Conservation (phyloP, 306 rosid genomes). For the Corylus heterophylla region DNA sequence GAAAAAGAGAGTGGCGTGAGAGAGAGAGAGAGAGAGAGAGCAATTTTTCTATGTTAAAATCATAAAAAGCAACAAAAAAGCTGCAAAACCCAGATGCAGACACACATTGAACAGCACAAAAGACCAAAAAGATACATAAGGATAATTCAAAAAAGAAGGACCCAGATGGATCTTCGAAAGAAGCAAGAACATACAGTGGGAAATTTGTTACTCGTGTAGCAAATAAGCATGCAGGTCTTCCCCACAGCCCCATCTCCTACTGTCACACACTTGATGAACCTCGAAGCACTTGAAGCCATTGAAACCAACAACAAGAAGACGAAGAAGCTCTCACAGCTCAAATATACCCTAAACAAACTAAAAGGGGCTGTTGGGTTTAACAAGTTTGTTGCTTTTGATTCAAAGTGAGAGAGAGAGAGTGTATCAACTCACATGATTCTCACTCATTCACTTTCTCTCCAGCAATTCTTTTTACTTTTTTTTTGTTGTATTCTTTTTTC, state of each 20-base stretch:
- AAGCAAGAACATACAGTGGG: constrained; percentile 64
- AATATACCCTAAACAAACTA: constrained; percentile 1
- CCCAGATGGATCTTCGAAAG: constrained; percentile 34
- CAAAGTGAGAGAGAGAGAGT: constrained; percentile 36
- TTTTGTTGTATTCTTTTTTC: constrained; percentile 11
- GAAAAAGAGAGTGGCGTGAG: not conserved
- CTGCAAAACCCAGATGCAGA: constrained; percentile 40
- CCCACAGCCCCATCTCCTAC: constrained; percentile 97
- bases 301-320: constrained; percentile 22
- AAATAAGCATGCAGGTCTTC: constrained; percentile 91
- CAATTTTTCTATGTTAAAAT: constrained; percentile 7
- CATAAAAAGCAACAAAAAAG: constrained; percentile 26
- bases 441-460: constrained; percentile 32
- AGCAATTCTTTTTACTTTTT: not conserved
- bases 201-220: constrained; percentile 89
- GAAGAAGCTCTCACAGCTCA: constrained; percentile 24
- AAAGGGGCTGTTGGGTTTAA: constrained; percentile 33
- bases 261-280: constrained; percentile 89
- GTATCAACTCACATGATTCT: constrained; percentile 43
- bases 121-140: constrained; percentile 10
- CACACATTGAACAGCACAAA: not conserved
- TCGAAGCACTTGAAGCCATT: constrained; percentile 83
- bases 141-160: constrained; percentile 16
- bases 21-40: not conserved
- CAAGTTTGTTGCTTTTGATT: constrained; percentile 48